phyloP scores from a whole-genome alignment of 2,329 filamentous ascomycete species.

The Aspergillus tamarii region DNA sequence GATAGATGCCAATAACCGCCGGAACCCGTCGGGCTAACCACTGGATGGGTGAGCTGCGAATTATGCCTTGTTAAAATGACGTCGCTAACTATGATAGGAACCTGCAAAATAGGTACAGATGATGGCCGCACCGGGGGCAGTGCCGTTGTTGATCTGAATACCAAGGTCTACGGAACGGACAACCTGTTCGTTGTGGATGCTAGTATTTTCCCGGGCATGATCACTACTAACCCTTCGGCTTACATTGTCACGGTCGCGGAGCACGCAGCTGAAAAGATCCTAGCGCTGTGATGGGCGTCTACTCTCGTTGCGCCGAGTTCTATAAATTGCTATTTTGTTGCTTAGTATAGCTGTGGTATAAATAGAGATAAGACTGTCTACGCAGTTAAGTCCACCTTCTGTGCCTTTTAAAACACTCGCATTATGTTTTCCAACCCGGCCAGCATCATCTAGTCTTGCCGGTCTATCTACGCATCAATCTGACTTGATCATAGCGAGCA shows the following conservation, averaged over 20 bases:
- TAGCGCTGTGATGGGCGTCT: conserved; percentile 6
- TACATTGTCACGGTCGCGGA: conserved; percentile 21
- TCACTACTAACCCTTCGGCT: conserved; percentile 20
- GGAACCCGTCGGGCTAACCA: conserved; percentile 10
- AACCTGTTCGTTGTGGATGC: conserved; percentile 20
- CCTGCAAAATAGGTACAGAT: conserved; percentile 23
- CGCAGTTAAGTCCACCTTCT: background rate
- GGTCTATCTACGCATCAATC: conserved; percentile 39
- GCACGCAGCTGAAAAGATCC: conserved; percentile 17
- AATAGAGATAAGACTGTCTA: background rate
- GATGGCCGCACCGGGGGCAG: conserved; percentile 22
- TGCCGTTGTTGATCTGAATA: conserved; percentile 23
- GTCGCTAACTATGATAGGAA: conserved; percentile 14
- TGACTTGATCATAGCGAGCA: conserved; percentile 36
- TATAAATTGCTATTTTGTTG: background rate
- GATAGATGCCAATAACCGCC: conserved; percentile 9
- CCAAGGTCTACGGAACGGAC: conserved; percentile 19
- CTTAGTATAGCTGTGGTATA: background rate
- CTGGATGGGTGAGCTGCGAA: conserved; percentile 15
- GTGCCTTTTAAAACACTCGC: conserved; percentile 1
- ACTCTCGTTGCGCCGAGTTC: background rate
- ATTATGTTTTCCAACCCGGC: conserved; percentile 23
- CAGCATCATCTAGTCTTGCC: conserved; percentile 25
- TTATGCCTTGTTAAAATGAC: background rate
- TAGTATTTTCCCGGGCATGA: conserved; percentile 22